Percentiles rank a stretch among this genome's conserved stretches.
These are phyloP conservation scores for Saksenaea vasiformis DNA, from an alignment of 371 early-diverging fungal genomes.

Conservation along the genomic window DNA sequence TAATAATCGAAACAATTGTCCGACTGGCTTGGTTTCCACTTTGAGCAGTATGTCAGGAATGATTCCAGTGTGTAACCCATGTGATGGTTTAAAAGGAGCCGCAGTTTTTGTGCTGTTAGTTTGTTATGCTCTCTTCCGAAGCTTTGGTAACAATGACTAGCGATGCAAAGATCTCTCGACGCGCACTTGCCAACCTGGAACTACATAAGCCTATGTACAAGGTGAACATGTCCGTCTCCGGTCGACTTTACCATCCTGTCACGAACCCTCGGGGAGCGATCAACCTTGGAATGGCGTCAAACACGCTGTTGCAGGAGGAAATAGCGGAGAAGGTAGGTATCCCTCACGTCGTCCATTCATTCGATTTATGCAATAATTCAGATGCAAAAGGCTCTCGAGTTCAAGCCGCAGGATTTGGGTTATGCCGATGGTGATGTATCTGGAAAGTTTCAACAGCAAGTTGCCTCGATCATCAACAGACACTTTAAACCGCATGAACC, in stretches of 20 bases:
- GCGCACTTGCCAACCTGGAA: conserved; percentile 7
- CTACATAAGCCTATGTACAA: conserved; percentile 10
- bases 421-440: conserved; percentile 60
- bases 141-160: neutral
- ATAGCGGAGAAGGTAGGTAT: conserved; percentile 50
- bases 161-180: neutral
- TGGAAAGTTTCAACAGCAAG: conserved; percentile 40
- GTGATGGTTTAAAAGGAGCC: too few relatives aligned
- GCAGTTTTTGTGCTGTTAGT: too few relatives aligned
- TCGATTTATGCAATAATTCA: neutral
- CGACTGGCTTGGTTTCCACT: too few relatives aligned
- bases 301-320: conserved; percentile 55
- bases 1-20: too few relatives aligned
- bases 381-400: conserved; percentile 4
- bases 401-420: conserved; percentile 37
- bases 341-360: neutral
- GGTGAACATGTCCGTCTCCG: neutral
- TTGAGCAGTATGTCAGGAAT: too few relatives aligned
- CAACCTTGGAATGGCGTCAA: conserved; percentile 77
- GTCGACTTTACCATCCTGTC: conserved; percentile 37
- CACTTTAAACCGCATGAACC: conserved; percentile 54
- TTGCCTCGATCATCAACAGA: conserved; percentile 62
- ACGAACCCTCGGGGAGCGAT: conserved; percentile 63
- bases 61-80: too few relatives aligned
- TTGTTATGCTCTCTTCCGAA: neutral